Evolutionary conservation across 2,329 filamentous ascomycete species (phyloP), one percentile per base, ranked within the genome.

Genomic region (Aureobasidium sp.): DNA sequence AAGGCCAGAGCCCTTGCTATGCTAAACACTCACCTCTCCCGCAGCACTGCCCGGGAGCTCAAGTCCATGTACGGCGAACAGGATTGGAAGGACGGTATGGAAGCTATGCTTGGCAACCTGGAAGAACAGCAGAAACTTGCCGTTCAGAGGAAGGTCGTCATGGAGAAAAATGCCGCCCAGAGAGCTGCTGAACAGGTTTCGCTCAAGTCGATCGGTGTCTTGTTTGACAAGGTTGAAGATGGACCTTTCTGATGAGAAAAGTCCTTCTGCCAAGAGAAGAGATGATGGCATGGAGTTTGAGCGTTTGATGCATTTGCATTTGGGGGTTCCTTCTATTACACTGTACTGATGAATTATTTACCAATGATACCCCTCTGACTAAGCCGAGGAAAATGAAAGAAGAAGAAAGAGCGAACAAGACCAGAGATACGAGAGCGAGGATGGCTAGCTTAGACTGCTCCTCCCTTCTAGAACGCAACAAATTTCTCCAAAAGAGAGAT

Each of bases 1-100:
- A 47, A 26, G 29, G 27, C 10, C 3, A 58, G 37, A 41, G 76
- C 77, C 12, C 59, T 79, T 32, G 64, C 68, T 5, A 70, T 73
- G 37, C 67, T 80, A 2, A 75, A 78, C 61, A 66, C 71, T 34
- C 74, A 79, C 67, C 70, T 80, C 13, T 74, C 72, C 1, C 60
- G 67, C 4, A 70, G 70, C 27, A 74, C 73, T 1, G 71, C 69
- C 63, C 59, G 61, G 5, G 73, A 77, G n/a, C 67, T 78, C 13
- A 64, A 71, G 50, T 57, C 60, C 1, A 32, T 74, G 27, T 71
- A 66, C 20, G 68, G 65, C 1, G 64, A 69, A 3, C 12, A n/a
- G 64, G 70, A 17, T 3, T 67, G 64, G 34, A 61, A 64, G 41
- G 37, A 37, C 23, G 52, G 59, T 10, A 64, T 74, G 17, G 67